phyloP scores from a whole-genome alignment of 2,329 filamentous ascomycete genomes.

The Microcyclospora pomicola region DNA sequence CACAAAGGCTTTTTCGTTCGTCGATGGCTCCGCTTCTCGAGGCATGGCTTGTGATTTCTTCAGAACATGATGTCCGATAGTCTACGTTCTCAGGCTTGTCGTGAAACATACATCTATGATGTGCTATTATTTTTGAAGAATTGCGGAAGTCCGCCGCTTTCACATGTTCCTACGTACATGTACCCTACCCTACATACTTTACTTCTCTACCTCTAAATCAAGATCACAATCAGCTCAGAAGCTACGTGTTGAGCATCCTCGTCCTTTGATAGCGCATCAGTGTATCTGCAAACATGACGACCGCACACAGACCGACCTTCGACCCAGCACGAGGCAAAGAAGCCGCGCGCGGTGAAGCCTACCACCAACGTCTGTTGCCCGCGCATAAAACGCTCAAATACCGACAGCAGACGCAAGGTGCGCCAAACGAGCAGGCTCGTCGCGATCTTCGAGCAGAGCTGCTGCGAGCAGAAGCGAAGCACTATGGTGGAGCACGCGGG shows the following conservation, averaged over 20 bases:
- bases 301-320: slow-evolving; percentile 76
- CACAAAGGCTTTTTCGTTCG: slow-evolving; percentile 78
- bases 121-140: background rate
- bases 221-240: no score
- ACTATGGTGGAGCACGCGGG: slow-evolving; percentile 45
- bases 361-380: slow-evolving; percentile 89
- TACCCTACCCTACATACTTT: no score
- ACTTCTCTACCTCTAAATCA: no score
- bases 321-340: slow-evolving; percentile 94
- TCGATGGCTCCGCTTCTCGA: slow-evolving; percentile 78
- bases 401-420: slow-evolving; percentile 79
- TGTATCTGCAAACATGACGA: slow-evolving; percentile 26
- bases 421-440: slow-evolving; percentile 52
- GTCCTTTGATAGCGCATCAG: no score
- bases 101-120: background rate
- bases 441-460: slow-evolving; percentile 85
- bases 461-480: slow-evolving; percentile 70
- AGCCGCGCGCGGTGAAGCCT: slow-evolving; percentile 79
- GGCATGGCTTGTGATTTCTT: slow-evolving; percentile 50
- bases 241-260: no score
- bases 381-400: slow-evolving; percentile 89
- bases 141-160: background rate
- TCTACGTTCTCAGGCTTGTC: no score
- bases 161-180: background rate
- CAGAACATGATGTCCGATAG: background rate